Base-by-base conservation (phyloP, 305 asterid species). In the Ilex paraguariensis region DNA sequence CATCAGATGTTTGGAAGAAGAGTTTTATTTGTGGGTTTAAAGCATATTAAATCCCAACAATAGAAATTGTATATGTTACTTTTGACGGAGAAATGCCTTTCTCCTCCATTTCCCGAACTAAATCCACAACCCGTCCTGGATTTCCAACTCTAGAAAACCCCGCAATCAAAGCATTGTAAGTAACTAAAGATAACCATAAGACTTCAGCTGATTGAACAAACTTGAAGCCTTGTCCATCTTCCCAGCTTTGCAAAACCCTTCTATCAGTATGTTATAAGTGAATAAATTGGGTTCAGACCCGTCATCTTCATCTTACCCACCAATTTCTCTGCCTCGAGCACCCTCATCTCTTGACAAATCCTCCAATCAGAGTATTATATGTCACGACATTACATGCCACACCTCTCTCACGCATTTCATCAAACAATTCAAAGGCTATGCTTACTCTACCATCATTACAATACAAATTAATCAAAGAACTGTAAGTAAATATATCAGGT, bases 61-160 rank as follows among this genome's bases (percentile, higher is more conserved):
- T n/a, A n/a, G n/a, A n/a, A 13, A 83, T 87, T 1, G 96, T 87
- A 44, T 77, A 80, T 4, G 95, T 84, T 59, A 87, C 85, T 66
- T 82, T 78, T 16, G 89, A 78, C 46, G 89, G 89, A 62, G 71
- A 64, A 74, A 82, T 64, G 70, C 82, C 77, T 73, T 89, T 82
- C 70, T 73, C 81, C 75, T 87, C 91, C 95, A 84, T 80, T 69
- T 84, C 89, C 13, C 66, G 78, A 44, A 84, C 83, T 1, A 82
- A 70, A 45, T 76, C 75, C 61, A 76, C 62, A 62, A 77, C 79
- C 21, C 50, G 73, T 31, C 62, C 57, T 11, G 70, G 60, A 49
- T 77, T 72, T 59, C 81, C 86, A 64, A 71, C 66, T 76, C 71
- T 84, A 4, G 84, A 68, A 53, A 75, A 77, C 36, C 87, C 87